These are phyloP conservation scores for Allium cepa DNA, from an alignment of 106 monocot species.

Conservation along the genomic window DNA sequence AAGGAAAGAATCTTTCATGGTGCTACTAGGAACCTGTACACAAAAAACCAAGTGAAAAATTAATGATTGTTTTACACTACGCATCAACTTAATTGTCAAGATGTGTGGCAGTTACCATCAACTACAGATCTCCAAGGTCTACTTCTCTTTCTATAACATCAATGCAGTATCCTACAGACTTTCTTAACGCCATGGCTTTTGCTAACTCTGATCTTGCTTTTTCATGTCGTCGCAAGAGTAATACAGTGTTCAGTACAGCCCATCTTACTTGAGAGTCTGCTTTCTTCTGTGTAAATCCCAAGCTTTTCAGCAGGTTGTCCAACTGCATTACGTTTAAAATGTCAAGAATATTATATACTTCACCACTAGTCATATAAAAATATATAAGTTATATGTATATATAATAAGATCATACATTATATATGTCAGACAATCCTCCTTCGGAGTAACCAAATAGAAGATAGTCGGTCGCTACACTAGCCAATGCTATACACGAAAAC, in stretches of 20 bases:
- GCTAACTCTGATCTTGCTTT: slow-evolving; percentile 47
- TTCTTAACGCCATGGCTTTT: slow-evolving; percentile 68
- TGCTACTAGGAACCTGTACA: too few species aligned
- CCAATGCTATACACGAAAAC: slow-evolving; percentile 92
- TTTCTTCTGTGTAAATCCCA: slow-evolving; percentile 94
- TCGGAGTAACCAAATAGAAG: slow-evolving; percentile 83
- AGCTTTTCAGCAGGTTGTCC: slow-evolving; percentile 56
- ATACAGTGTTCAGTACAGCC: slow-evolving; percentile 75
- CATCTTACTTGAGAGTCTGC: slow-evolving; percentile 86
- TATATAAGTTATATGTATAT: too few species aligned
- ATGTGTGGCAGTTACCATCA: neutral
- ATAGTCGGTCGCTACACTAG: slow-evolving; percentile 83
- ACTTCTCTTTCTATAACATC: slow-evolving; percentile 52
- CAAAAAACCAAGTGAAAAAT: too few species aligned
- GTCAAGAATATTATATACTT: neutral
- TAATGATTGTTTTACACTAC: too few species aligned
- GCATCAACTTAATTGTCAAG: too few species aligned
- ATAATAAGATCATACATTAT: slow-evolving; percentile 17
- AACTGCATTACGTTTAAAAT: slow-evolving; percentile 27
- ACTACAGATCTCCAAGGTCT: slow-evolving; percentile 26
- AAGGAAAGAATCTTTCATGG: too few species aligned
- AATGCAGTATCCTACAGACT: slow-evolving; percentile 66
- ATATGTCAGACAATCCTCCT: slow-evolving; percentile 81
- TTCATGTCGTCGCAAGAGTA: slow-evolving; percentile 67
- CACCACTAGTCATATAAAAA: too few species aligned